A percentile compares a stretch with the other conserved stretches of the same genome.
Evolutionary conservation across 164 flowering plant genomes (phyloP).

Genomic region (Paratinospora sagittata): DNA sequence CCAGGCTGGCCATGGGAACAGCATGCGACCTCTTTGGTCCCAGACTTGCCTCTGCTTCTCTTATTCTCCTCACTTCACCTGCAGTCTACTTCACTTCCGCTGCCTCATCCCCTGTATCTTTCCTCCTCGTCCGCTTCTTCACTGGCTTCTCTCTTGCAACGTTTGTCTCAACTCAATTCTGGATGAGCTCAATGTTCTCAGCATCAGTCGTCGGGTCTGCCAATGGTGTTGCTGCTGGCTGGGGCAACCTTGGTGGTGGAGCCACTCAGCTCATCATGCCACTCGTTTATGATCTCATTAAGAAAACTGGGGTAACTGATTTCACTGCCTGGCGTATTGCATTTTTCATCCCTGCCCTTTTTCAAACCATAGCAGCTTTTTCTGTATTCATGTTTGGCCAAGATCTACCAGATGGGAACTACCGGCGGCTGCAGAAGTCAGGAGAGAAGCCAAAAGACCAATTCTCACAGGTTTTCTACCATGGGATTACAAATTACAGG

Average conservation of each 20-base stretch:
- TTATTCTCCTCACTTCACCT: constrained; percentile 61
- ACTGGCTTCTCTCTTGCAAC: constrained; percentile 80
- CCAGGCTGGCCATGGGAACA: constrained; percentile 74
- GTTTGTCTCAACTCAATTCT: constrained; percentile 81
- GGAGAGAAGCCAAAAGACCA: constrained; percentile 65
- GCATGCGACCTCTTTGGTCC: constrained; percentile 85
- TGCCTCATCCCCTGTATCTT: constrained; percentile 36
- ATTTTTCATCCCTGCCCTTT: constrained; percentile 67
- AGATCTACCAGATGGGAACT: constrained; percentile 82
- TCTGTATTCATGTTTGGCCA: constrained; percentile 57
- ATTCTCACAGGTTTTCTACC: constrained; percentile 38
- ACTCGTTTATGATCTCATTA: constrained; percentile 41
- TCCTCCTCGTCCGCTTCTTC: constrained; percentile 66
- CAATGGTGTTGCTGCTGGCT: constrained; percentile 72
- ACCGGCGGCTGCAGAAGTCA: constrained; percentile 33
- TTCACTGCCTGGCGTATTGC: constrained; percentile 82
- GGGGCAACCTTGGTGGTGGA: constrained; percentile 95
- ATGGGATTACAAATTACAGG: constrained; percentile 66
- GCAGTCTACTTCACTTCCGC: constrained; percentile 52
- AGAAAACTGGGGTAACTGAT: constrained; percentile 32
- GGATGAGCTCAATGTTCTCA: constrained; percentile 95
- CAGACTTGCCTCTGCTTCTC: constrained; percentile 62
- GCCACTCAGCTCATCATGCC: constrained; percentile 93
- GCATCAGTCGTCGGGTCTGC: constrained; percentile 56
- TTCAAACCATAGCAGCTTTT: constrained; percentile 57